Evolutionary conservation across 2,329 filamentous ascomycete genomes (phyloP).

Genomic region (Aureobasidium sp.): DNA sequence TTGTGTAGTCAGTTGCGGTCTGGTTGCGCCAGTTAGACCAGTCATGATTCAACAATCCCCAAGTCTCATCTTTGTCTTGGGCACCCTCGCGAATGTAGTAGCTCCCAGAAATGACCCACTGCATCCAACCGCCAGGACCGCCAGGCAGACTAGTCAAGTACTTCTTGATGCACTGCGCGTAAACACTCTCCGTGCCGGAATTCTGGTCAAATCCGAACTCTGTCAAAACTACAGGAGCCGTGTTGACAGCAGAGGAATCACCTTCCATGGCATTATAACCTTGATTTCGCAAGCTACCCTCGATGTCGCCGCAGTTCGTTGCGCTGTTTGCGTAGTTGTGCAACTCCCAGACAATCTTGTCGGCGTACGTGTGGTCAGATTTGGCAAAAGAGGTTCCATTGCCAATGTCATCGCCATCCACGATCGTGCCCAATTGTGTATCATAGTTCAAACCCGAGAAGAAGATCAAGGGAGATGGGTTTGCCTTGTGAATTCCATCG

Average conservation of each 20-base stretch:
- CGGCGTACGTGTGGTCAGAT: conserved; percentile 42
- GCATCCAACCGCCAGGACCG: conserved; percentile 50
- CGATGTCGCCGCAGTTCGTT: conserved; percentile 42
- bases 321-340: conserved; percentile 54
- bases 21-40: conserved; percentile 37
- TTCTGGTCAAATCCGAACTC: conserved; percentile 49
- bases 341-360: conserved; percentile 55
- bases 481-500: conserved; percentile 44
- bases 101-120: conserved; percentile 45
- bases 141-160: conserved; percentile 38
- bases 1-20: conserved; percentile 6
- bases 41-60: conserved; percentile 48
- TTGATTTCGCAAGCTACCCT: conserved; percentile 41
- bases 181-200: conserved; percentile 38
- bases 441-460: conserved; percentile 54
- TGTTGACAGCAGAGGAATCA: conserved; percentile 30
- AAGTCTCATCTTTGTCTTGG: conserved; percentile 52
- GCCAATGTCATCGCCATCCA: conserved; percentile 42
- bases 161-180: conserved; percentile 46
- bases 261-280: conserved; percentile 49
- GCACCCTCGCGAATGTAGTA: conserved; percentile 50
- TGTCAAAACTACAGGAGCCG: conserved; percentile 46
- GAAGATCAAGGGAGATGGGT: conserved; percentile 50
- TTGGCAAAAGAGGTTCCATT: conserved; percentile 43
- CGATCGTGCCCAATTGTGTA: conserved; percentile 48